A percentile compares a stretch with the other conserved stretches of the same genome.
Conservation (phyloP, 495 filamentous ascomycete genomes). For the Xylaria acuta region DNA sequence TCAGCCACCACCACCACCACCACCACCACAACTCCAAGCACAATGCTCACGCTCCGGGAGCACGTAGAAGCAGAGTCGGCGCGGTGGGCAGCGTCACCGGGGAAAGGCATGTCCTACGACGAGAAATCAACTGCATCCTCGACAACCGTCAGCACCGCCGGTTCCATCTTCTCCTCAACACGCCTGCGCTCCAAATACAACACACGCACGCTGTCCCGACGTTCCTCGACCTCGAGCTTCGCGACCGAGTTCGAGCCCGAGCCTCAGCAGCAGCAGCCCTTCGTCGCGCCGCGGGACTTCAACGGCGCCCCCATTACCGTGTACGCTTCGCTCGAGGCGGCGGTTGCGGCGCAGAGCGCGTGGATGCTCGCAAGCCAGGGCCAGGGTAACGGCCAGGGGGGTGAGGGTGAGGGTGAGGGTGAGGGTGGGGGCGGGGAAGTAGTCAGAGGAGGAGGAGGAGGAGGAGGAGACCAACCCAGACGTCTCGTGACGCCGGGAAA, state of each 20-base stretch:
- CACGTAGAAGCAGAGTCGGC: constrained; percentile 13
- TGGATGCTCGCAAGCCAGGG: constrained; percentile 28
- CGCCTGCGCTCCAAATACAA: constrained; percentile 32
- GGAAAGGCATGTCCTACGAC: neutral
- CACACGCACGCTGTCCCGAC: constrained; percentile 25
- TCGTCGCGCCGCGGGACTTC: constrained; percentile 36
- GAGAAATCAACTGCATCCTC: constrained; percentile 5
- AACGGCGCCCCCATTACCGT: constrained; percentile 39
- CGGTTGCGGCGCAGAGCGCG: constrained; percentile 32
- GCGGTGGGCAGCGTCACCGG: constrained; percentile 14
- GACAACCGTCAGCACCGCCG: constrained; percentile 7
- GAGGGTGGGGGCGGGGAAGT: constrained; percentile 5
- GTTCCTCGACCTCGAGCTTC: constrained; percentile 39
- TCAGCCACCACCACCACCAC: neutral
- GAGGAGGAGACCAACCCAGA: constrained; percentile 25
- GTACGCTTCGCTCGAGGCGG: constrained; percentile 40
- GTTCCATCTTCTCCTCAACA: constrained; percentile 19
- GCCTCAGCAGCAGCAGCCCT: constrained; percentile 22
- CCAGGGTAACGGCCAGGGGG: neutral
- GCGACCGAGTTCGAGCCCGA: constrained; percentile 34
- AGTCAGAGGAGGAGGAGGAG: neutral
- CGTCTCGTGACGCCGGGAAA: constrained; percentile 40
- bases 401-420: neutral
- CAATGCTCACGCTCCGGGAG: constrained; percentile 25
- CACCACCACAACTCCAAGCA: neutral